Conservation (phyloP, 768 basidiomycete genomes). For the Boletellus ananas region DNA sequence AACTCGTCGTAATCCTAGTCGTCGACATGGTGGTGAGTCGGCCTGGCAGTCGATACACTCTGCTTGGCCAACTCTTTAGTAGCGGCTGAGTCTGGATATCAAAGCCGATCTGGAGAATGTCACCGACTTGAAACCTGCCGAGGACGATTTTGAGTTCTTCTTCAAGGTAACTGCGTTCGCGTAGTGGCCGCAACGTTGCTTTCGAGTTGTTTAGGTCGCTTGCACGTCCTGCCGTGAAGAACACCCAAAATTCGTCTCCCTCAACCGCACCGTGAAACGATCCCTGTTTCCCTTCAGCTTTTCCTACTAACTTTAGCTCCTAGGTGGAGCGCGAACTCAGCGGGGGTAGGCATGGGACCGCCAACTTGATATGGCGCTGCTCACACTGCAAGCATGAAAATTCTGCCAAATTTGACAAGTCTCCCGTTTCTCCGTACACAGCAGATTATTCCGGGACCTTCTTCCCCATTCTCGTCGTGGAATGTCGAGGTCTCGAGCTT, state of each 20-base stretch:
- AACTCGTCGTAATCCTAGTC: conserved; percentile 12
- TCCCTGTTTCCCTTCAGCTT: background rate
- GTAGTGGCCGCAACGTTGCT: background rate
- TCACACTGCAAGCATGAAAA: conserved; percentile 75
- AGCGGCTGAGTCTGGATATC: conserved; percentile 65
- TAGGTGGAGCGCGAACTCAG: conserved; percentile 68
- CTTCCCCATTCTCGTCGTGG: conserved; percentile 63
- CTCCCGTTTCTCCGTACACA: conserved; percentile 51
- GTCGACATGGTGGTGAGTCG: conserved; percentile 50
- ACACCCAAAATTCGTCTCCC: conserved; percentile 66
- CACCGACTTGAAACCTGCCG: conserved; percentile 61
- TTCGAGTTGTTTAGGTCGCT: conserved; percentile 48
- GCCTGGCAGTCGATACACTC: background rate
- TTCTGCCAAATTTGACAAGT: conserved; percentile 71
- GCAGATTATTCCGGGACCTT: conserved; percentile 58
- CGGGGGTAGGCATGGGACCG: conserved; percentile 61
- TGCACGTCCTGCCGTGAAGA: conserved; percentile 77
- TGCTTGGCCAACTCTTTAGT: background rate
- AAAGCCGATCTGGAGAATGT: conserved; percentile 81
- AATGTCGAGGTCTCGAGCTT: conserved; percentile 88
- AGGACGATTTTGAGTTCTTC: conserved; percentile 72
- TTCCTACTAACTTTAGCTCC: conserved; percentile 3
- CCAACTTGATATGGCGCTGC: conserved; percentile 82
- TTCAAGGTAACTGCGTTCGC: conserved; percentile 51
- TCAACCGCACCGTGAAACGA: conserved; percentile 61